Percentiles rank a stretch among this genome's conserved stretches.
Conservation (phyloP, 371 early-diverging fungal species). For the Mycotypha africana region DNA sequence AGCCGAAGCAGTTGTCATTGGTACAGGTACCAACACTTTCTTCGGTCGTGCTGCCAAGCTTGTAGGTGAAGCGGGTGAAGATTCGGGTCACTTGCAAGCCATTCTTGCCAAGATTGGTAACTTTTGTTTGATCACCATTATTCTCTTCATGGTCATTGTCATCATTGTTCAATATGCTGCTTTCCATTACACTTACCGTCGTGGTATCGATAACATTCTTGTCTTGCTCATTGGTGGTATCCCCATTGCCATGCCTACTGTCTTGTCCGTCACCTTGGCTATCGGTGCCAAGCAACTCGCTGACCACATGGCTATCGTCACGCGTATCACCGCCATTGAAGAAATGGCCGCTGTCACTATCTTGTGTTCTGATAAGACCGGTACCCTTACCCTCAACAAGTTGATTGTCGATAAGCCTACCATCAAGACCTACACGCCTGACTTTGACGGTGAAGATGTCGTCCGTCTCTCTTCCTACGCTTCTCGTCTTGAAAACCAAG, state of each 20-base stretch:
- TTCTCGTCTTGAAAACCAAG: constrained; percentile 64
- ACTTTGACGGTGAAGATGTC: constrained; percentile 49
- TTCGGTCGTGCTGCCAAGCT: constrained; percentile 86
- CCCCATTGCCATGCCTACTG: constrained; percentile 77
- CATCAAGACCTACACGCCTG: constrained; percentile 55
- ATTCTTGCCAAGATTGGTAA: constrained; percentile 89
- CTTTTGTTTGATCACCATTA: constrained; percentile 67
- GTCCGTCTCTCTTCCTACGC: constrained; percentile 62
- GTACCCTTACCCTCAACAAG: constrained; percentile 92
- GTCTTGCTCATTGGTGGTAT: constrained; percentile 78
- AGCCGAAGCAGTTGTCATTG: constrained; percentile 81
- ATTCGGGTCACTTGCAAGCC: constrained; percentile 86
- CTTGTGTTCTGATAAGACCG: constrained; percentile 96
- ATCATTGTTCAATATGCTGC: constrained; percentile 78
- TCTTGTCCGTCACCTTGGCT: constrained; percentile 89
- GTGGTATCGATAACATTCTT: constrained; percentile 66
- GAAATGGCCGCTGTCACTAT: constrained; percentile 91
- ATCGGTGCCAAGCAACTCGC: constrained; percentile 92
- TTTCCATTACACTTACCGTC: constrained; percentile 64
- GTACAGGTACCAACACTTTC: constrained; percentile 81
- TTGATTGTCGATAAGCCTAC: constrained; percentile 66
- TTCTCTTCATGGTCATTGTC: constrained; percentile 66
- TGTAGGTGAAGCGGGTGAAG: constrained; percentile 73
- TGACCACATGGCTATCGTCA: constrained; percentile 86
- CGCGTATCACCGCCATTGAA: constrained; percentile 84